phyloP scores from a whole-genome alignment of 805 yeast genomes.

The Priceomyces carsonii region DNA sequence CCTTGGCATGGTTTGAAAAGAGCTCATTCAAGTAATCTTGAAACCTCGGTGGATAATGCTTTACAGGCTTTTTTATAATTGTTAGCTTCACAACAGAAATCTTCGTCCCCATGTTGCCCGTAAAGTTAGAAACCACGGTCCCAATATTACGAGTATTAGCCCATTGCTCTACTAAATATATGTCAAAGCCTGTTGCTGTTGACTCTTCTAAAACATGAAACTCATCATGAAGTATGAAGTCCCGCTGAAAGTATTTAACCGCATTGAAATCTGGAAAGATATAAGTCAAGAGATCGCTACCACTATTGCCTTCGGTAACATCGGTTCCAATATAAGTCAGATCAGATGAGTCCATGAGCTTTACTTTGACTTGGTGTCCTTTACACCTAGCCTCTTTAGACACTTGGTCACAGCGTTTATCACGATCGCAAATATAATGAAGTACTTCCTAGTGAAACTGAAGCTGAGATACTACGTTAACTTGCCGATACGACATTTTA shows the following conservation, averaged over 20 bases:
- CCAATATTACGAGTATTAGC: slow-evolving; percentile 68
- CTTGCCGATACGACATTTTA: too few species aligned
- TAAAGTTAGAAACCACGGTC: slow-evolving; percentile 73
- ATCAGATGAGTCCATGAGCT: slow-evolving; percentile 1
- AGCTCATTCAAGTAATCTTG: slow-evolving; percentile 66
- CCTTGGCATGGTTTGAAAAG: slow-evolving; percentile 62
- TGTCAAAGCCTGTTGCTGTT: slow-evolving; percentile 72
- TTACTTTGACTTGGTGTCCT: too few species aligned
- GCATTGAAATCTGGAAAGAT: slow-evolving; percentile 62
- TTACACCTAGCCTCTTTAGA: too few species aligned
- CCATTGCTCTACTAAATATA: slow-evolving; percentile 96
- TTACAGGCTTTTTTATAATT: slow-evolving; percentile 47
- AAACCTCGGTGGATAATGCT: slow-evolving; percentile 52
- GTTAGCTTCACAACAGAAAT: slow-evolving; percentile 61
- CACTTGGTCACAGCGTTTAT: too few species aligned
- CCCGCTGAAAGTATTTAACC: slow-evolving; percentile 45
- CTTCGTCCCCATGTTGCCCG: slow-evolving; percentile 75
- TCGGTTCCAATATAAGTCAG: neutral
- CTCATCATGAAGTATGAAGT: slow-evolving; percentile 31
- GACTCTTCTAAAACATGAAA: slow-evolving; percentile 47
- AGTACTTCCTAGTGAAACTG: too few species aligned
- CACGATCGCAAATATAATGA: too few species aligned
- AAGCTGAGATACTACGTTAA: too few species aligned
- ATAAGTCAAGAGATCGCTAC: slow-evolving; percentile 33
- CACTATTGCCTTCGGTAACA: slow-evolving; percentile 5